phyloP scores from a whole-genome alignment of 1,284 basidiomycete species.

The Neolentinus lepideus region DNA sequence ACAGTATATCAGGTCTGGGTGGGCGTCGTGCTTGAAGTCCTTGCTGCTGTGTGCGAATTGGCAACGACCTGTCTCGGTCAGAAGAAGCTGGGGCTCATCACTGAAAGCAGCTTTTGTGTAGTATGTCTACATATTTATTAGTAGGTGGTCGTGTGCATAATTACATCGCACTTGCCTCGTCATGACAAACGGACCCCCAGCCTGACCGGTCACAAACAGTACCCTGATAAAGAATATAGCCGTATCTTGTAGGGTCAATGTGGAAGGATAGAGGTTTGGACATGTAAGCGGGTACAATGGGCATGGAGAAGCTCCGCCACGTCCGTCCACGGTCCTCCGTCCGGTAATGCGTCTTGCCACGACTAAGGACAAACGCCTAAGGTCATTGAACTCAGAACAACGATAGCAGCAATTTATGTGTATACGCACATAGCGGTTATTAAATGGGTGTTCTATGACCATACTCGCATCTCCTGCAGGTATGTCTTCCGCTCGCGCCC shows the following conservation, averaged over 20 bases:
- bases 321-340: slow-evolving; percentile 81
- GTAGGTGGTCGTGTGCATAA: background rate
- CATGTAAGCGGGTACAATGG: slow-evolving; percentile 51
- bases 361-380: slow-evolving; percentile 81
- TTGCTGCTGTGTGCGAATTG: slow-evolving; percentile 81
- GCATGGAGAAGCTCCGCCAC: slow-evolving; percentile 78
- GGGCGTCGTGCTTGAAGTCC: slow-evolving; percentile 71
- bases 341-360: slow-evolving; percentile 69
- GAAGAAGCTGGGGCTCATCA: slow-evolving; percentile 47
- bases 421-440: slow-evolving; percentile 61
- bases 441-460: slow-evolving; percentile 85
- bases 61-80: slow-evolving; percentile 69
- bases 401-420: background rate
- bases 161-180: slow-evolving; percentile 46
- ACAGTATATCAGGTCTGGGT: slow-evolving; percentile 76
- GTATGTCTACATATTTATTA: slow-evolving; percentile 50
- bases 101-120: slow-evolving; percentile 82
- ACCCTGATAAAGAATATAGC: slow-evolving; percentile 83
- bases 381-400: background rate
- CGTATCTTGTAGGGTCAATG: slow-evolving; percentile 58
- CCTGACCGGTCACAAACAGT: slow-evolving; percentile 57
- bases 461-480: slow-evolving; percentile 57
- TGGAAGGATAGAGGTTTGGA: slow-evolving; percentile 78
- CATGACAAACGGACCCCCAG: slow-evolving; percentile 64
- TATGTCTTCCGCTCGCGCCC: slow-evolving; percentile 60